A percentile compares a stretch with the other conserved stretches of the same genome.
These are phyloP conservation scores for Graphilbum fragrans DNA, from an alignment of 2,329 filamentous ascomycete species.

Conservation along the genomic window DNA sequence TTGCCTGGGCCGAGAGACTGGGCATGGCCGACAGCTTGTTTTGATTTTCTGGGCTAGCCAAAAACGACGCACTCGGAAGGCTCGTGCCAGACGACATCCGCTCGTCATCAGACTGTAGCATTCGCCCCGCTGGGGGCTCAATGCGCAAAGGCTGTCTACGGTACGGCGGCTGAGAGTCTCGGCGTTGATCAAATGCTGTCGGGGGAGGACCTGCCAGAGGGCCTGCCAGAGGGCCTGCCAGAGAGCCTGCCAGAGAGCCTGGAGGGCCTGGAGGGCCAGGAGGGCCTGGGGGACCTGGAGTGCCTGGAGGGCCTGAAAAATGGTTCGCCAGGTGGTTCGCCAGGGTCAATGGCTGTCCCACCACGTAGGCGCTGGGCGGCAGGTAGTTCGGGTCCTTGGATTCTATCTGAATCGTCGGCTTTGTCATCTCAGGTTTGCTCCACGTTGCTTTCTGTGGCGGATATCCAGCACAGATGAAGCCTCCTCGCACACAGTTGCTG, in stretches of 20 bases:
- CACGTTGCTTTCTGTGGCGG: conserved; percentile 66
- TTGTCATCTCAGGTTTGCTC: conserved; percentile 62
- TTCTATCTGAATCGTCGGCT: conserved; percentile 62
- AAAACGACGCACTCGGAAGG: conserved; percentile 44
- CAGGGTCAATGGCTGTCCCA: conserved; percentile 30
- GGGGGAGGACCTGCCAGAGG: conserved; percentile 11
- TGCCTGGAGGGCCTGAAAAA: too few relatives aligned
- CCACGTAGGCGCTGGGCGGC: conserved; percentile 48
- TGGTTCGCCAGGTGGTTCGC: too few relatives aligned
- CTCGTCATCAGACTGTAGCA: conserved; percentile 44
- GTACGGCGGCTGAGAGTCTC: conserved; percentile 46
- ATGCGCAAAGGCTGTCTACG: conserved; percentile 51
- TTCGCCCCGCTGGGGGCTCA: conserved; percentile 48
- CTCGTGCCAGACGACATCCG: conserved; percentile 43
- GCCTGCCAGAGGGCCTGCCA: too few relatives aligned
- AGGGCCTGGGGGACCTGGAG: too few relatives aligned
- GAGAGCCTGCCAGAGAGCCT: too few relatives aligned
- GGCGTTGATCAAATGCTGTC: conserved; percentile 27
- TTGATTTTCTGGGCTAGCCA: conserved; percentile 41
- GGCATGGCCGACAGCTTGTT: conserved; percentile 46
- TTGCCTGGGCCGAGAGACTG: conserved; percentile 33
- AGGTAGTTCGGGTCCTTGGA: conserved; percentile 64
- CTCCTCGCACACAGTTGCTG: conserved; percentile 81
- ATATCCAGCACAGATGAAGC: conserved; percentile 87
- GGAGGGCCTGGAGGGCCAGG: too few relatives aligned